Evolutionary conservation across 495 filamentous ascomycete genomes (phyloP).

Genomic region (Friedmanniomyces endolithicus): DNA sequence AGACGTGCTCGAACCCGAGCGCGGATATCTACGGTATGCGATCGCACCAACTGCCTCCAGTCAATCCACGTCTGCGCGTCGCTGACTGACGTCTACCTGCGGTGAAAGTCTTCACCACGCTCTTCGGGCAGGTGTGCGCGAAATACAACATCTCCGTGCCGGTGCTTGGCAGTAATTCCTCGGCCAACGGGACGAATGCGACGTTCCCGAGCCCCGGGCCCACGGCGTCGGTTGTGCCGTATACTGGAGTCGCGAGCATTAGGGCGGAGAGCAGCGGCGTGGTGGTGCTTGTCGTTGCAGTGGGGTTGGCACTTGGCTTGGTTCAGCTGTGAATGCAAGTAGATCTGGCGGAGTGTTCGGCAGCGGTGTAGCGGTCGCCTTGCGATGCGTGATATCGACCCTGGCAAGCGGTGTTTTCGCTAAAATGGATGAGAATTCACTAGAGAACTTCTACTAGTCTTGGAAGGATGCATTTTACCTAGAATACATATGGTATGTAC

Average conservation of each 20-base stretch:
- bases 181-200: slow-evolving; percentile 4
- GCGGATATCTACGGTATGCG: slow-evolving; percentile 2
- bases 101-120: slow-evolving; percentile 3
- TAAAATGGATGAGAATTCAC: too few relatives aligned
- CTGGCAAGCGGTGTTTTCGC: too few relatives aligned
- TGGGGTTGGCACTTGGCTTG: not conserved
- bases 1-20: slow-evolving; percentile 4
- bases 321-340: not conserved
- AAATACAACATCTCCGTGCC: slow-evolving; percentile 6
- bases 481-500: too few relatives aligned
- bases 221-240: not conserved
- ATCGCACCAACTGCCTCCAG: not conserved
- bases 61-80: not conserved
- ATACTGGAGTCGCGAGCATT: not conserved
- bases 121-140: slow-evolving; percentile 7
- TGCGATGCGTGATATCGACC: too few relatives aligned
- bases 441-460: too few relatives aligned
- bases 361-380: not conserved
- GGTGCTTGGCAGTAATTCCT: slow-evolving; percentile 1
- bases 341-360: not conserved
- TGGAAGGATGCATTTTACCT: too few relatives aligned
- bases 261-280: not conserved
- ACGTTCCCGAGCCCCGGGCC: not conserved
- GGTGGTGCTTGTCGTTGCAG: not conserved
- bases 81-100: not conserved